Evolutionary conservation across 768 basidiomycete genomes (phyloP).

Genomic region (Vararia minispora): DNA sequence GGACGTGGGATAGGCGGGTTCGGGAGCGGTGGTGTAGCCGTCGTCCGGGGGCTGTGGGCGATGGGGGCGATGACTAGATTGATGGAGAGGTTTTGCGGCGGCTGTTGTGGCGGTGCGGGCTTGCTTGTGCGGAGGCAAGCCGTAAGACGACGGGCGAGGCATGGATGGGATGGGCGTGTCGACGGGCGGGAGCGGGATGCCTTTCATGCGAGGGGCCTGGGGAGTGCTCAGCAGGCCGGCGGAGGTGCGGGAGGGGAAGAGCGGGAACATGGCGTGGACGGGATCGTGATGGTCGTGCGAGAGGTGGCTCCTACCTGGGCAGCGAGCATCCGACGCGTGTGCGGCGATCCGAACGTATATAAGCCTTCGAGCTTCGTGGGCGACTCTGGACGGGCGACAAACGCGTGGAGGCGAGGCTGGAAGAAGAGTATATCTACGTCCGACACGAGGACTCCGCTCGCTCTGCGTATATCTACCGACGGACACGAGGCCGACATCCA

Average conservation of each 20-base stretch:
- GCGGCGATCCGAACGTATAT: neutral
- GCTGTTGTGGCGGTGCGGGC: neutral
- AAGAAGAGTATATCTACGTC: too few species aligned
- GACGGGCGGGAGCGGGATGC: slow-evolving; percentile 11
- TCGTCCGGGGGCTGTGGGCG: slow-evolving; percentile 1
- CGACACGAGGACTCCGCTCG: too few species aligned
- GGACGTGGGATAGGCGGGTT: neutral
- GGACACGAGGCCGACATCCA: too few species aligned
- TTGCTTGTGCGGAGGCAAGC: neutral
- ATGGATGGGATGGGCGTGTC: neutral
- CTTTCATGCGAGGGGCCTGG: slow-evolving; percentile 10
- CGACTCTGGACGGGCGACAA: too few species aligned
- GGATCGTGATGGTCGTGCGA: neutral
- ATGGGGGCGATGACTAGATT: neutral
- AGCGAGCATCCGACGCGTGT: slow-evolving; percentile 5
- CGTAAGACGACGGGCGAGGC: neutral
- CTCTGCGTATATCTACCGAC: too few species aligned
- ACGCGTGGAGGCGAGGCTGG: too few species aligned
- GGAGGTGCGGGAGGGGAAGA: neutral
- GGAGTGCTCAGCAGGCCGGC: too few species aligned
- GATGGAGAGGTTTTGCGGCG: neutral
- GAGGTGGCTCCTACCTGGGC: neutral
- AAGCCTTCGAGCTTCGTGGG: too few species aligned
- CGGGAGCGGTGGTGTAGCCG: slow-evolving; percentile 10
- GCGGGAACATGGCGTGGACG: slow-evolving; percentile 9